Conservation (phyloP, 2,329 filamentous ascomycete species). For the Alternaria arborescens region DNA sequence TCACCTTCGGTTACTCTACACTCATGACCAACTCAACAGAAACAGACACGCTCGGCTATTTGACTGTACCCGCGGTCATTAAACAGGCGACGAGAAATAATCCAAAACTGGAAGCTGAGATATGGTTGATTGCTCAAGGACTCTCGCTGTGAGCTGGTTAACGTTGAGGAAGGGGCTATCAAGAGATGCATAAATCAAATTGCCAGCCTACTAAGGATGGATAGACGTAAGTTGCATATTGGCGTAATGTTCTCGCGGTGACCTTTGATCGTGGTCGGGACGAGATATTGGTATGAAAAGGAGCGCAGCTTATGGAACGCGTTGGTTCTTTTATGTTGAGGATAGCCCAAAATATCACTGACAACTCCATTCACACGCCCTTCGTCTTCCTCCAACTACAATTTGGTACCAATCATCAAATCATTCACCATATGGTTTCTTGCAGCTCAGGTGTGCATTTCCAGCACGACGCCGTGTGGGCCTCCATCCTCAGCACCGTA, state of each 20-base stretch:
- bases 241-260: background rate
- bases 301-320: background rate
- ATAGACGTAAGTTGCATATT: background rate
- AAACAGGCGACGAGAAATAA: background rate
- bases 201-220: background rate
- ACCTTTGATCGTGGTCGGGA: background rate
- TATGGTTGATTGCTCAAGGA: background rate
- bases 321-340: background rate
- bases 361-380: background rate
- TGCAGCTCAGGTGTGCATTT: constrained; percentile 28
- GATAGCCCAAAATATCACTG: background rate
- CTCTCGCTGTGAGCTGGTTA: background rate
- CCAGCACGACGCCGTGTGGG: constrained; percentile 44
- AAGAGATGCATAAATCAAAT: background rate
- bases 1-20: background rate
- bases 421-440: background rate
- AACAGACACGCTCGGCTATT: too few species aligned
- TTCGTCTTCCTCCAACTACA: background rate
- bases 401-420: background rate
- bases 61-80: too few species aligned
- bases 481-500: constrained; percentile 28
- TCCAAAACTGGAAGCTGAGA: background rate
- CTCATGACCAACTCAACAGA: background rate
- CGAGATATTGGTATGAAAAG: background rate
- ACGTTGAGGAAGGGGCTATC: background rate